phyloP scores from a whole-genome alignment of 257 asterid genomes.

The Cruciata laevipes region DNA sequence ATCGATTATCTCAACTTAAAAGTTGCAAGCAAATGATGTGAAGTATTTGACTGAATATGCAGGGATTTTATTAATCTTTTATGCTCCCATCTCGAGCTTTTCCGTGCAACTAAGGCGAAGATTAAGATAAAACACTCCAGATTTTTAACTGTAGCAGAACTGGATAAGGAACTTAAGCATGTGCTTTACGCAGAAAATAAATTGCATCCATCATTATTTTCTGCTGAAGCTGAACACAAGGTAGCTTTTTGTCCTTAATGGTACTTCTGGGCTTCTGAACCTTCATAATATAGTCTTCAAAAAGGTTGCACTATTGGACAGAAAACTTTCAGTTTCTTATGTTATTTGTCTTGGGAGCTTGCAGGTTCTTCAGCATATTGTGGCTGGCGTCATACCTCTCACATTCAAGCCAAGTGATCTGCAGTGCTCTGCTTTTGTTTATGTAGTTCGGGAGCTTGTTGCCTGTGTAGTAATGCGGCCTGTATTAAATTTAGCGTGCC shows the following conservation, averaged over 20 bases:
- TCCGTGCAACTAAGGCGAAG: constrained; percentile 57
- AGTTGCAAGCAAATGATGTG: constrained; percentile 17
- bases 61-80: constrained; percentile 67
- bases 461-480: constrained; percentile 91
- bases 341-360: constrained; percentile 22
- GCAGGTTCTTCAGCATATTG: constrained; percentile 95
- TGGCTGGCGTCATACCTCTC: constrained; percentile 76
- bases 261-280: background rate
- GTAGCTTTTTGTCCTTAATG: constrained; percentile 29
- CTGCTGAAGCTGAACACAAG: constrained; percentile 98
- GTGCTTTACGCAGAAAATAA: constrained; percentile 78
- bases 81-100: constrained; percentile 65
- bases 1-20: constrained; percentile 18
- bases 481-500: constrained; percentile 82
- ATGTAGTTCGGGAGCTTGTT: constrained; percentile 78
- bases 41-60: constrained; percentile 31
- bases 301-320: constrained; percentile 1
- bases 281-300: background rate
- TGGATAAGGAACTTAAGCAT: constrained; percentile 55
- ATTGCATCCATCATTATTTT: constrained; percentile 86
- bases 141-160: constrained; percentile 57
- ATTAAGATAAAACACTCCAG: constrained; percentile 50
- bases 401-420: constrained; percentile 76
- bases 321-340: background rate
- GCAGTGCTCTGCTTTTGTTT: constrained; percentile 72